Percentiles rank a stretch among this genome's conserved stretches.
These are phyloP conservation scores for Eragrostis nindensis DNA, from an alignment of 176 grass and related monocot species.

Conservation along the genomic window DNA sequence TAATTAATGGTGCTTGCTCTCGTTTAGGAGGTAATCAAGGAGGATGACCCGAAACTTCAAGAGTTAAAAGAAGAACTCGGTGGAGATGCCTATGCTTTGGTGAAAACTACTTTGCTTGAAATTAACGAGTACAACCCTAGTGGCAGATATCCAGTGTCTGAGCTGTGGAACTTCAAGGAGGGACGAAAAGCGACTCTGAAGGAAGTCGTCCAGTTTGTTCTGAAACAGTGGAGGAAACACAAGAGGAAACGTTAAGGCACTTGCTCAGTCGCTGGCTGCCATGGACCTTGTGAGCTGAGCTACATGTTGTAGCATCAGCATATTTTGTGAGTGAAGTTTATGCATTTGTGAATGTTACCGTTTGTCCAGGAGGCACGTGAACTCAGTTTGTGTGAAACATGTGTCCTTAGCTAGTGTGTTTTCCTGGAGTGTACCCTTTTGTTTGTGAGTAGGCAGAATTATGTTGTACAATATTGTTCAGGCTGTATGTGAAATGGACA, in stretches of 20 bases:
- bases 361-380: not conserved
- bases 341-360: not conserved
- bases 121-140: slow-evolving; percentile 62
- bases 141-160: slow-evolving; percentile 37
- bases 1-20: not conserved
- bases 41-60: slow-evolving; percentile 47
- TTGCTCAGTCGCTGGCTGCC: not conserved
- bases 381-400: not conserved
- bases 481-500: too few relatives aligned
- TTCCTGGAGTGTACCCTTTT: not conserved
- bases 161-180: slow-evolving; percentile 50
- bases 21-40: not conserved
- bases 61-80: slow-evolving; percentile 40
- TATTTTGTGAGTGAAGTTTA: not conserved
- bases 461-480: too few relatives aligned
- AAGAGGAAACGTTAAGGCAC: slow-evolving; percentile 15
- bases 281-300: not conserved
- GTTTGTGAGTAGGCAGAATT: too few relatives aligned
- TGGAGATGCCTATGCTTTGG: slow-evolving; percentile 34
- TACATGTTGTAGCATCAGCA: not conserved
- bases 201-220: not conserved
- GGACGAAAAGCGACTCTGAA: slow-evolving; percentile 18
- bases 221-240: slow-evolving; percentile 23
- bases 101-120: slow-evolving; percentile 47
- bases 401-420: not conserved